phyloP scores from a whole-genome alignment of 2,329 filamentous ascomycete genomes.

The Trichophyton mentagrophytes region DNA sequence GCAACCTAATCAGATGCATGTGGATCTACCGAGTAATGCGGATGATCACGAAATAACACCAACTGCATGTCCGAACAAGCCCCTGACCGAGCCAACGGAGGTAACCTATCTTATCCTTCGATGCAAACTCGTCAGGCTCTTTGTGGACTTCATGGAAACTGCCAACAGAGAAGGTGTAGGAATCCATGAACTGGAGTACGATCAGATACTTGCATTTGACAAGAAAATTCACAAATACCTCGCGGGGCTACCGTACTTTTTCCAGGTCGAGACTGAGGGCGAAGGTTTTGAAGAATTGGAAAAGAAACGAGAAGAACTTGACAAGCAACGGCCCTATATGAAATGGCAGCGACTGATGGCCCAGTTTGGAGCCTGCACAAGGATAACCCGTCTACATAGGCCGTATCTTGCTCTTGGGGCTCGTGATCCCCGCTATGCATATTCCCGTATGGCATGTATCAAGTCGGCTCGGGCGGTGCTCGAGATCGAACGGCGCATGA shows the following conservation, averaged over 20 bases:
- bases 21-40: slow-evolving; percentile 32
- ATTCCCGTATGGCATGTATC: slow-evolving; percentile 28
- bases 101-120: slow-evolving; percentile 37
- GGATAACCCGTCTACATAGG: slow-evolving; percentile 29
- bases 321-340: slow-evolving; percentile 20
- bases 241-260: slow-evolving; percentile 24
- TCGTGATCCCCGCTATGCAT: slow-evolving; percentile 24
- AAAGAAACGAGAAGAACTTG: slow-evolving; percentile 18
- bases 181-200: slow-evolving; percentile 22
- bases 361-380: slow-evolving; percentile 25
- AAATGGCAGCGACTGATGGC: slow-evolving; percentile 26
- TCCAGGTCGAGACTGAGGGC: slow-evolving; percentile 24
- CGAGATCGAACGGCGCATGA: slow-evolving; percentile 19
- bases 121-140: slow-evolving; percentile 29
- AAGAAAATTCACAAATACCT: slow-evolving; percentile 22
- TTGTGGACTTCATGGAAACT: slow-evolving; percentile 30
- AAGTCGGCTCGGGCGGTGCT: slow-evolving; percentile 28
- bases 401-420: slow-evolving; percentile 29
- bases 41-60: slow-evolving; percentile 15
- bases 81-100: slow-evolving; percentile 27
- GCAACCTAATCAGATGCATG: slow-evolving; percentile 30
- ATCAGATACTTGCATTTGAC: slow-evolving; percentile 29
- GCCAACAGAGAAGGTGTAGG: slow-evolving; percentile 19
- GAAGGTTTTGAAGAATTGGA: background rate
- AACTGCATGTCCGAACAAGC: slow-evolving; percentile 15